Evolutionary conservation across 345 rosid species (phyloP), one percentile per base, ranked within the genome.

Genomic region (Eucalyptus erythrocorys): DNA sequence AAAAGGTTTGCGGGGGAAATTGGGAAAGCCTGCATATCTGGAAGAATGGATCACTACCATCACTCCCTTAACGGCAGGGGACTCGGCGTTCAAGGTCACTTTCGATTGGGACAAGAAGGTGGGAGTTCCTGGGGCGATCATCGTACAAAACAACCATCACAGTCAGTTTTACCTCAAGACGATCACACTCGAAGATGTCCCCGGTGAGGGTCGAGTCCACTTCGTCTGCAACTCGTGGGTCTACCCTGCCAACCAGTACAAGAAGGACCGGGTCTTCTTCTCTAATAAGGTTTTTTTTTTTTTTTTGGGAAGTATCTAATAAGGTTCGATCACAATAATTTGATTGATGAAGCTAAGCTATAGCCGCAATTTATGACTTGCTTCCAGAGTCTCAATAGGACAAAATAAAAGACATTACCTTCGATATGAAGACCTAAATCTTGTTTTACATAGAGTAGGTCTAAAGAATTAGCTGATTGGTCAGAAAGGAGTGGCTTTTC

Each of bases 171-270:
- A 91, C 89, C 90, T 93, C 22, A 91, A 86, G 90, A 92, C 91
- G 79, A 80, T 93, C 90, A 90, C 93, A 1, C 92, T 93, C 19
- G 91, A 90, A 61, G 92, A 89, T 61, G 93, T 93, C 86, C 93
- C 94, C 16, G 93, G 92, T 22, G 89, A 90, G 55, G 93, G 93
- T 50, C 88, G 89, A 81, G 86, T 91, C 87, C 94, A 90, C 86
- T 93, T 93, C 34, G 91, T 90, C n/a, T 93, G 94, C 94, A 93
- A 93, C 87, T 92, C 94, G 1, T 93, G 94, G 94, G 90, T 93
- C 86, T 93, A 92, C 86, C 93, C 94, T 48, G 85, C 92, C 43
- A 86, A 89, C 50, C 76, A 55, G 24, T 91, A 93, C 47, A 85
- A 68, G n/a, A 86, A 89, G 47, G 91, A 91, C 34, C 93, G 93